These are phyloP conservation scores for Pseudopyrenochaeta lycopersici DNA, from an alignment of 2,329 filamentous ascomycete species.

Conservation along the genomic window DNA sequence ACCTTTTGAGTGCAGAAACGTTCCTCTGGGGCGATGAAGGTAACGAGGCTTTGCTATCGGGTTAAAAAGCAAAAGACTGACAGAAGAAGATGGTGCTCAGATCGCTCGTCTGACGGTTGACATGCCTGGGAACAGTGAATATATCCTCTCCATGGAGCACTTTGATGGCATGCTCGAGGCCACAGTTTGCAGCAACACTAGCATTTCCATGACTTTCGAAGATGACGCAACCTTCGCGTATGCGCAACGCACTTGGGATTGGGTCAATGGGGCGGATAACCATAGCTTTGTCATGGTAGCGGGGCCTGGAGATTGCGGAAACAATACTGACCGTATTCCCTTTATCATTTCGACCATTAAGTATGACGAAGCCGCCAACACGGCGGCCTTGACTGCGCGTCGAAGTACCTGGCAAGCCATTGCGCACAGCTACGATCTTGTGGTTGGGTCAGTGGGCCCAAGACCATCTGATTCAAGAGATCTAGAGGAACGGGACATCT, in stretches of 20 bases:
- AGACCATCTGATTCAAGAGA: not conserved
- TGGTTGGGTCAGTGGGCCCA: constrained; percentile 18
- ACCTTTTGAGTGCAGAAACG: constrained; percentile 19
- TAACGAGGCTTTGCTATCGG: not conserved
- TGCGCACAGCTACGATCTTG: constrained; percentile 30
- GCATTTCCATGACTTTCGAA: constrained; percentile 25
- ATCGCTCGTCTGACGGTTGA: constrained; percentile 24
- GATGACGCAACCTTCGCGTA: constrained; percentile 26
- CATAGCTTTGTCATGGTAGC: constrained; percentile 32
- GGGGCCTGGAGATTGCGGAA: constrained; percentile 27
- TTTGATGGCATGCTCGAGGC: constrained; percentile 26
- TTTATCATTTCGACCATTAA: constrained; percentile 18
- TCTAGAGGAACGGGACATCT: constrained; percentile 17
- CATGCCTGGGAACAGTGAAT: constrained; percentile 24
- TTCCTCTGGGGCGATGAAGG: constrained; percentile 28
- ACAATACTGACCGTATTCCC: constrained; percentile 19
- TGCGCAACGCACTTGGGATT: constrained; percentile 28
- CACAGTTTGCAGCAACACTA: constrained; percentile 18
- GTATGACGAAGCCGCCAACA: constrained; percentile 28
- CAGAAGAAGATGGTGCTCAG: not conserved
- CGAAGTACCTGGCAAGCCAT: constrained; percentile 18
- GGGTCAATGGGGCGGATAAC: constrained; percentile 35
- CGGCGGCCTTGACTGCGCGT: constrained; percentile 13
- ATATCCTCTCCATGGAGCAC: constrained; percentile 30
- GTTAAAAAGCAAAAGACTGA: not conserved